These are phyloP conservation scores for Calycina marina DNA, from an alignment of 2,329 filamentous ascomycete species.

Conservation along the genomic window DNA sequence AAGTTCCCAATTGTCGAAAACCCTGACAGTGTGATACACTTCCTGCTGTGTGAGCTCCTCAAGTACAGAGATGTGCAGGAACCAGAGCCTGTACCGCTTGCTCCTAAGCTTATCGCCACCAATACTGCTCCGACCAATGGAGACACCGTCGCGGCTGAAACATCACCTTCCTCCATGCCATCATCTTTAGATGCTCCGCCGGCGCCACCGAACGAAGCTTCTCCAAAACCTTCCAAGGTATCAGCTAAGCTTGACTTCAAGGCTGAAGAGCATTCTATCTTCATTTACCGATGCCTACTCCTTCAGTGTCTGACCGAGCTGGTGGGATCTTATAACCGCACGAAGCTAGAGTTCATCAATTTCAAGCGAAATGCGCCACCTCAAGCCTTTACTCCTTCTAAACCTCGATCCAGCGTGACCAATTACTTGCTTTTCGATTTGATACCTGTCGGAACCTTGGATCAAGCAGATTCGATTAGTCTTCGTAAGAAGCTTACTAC, in stretches of 20 bases:
- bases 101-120: conserved; percentile 11
- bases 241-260: conserved; percentile 65
- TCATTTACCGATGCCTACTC: conserved; percentile 90
- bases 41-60: conserved; percentile 79
- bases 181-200: too few species aligned
- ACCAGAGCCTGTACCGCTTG: conserved; percentile 42
- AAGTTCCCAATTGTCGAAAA: conserved; percentile 82
- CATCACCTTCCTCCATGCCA: conserved; percentile 8
- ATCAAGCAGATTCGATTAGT: conserved; percentile 57
- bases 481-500: conserved; percentile 79
- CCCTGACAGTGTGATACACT: conserved; percentile 89
- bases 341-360: conserved; percentile 98
- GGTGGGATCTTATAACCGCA: conserved; percentile 78
- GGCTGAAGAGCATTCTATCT: conserved; percentile 84
- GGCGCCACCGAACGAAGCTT: conserved; percentile 22
- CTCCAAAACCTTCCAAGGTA: conserved; percentile 23
- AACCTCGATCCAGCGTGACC: conserved; percentile 80
- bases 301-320: conserved; percentile 86
- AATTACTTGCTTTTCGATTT: conserved; percentile 86
- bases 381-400: conserved; percentile 70
- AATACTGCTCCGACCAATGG: conserved; percentile 12
- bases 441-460: conserved; percentile 45
- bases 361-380: conserved; percentile 86
- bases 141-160: conserved; percentile 16
- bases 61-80: conserved; percentile 90